phyloP scores from a whole-genome alignment of 768 basidiomycete species.

The Calvatia gigantea region DNA sequence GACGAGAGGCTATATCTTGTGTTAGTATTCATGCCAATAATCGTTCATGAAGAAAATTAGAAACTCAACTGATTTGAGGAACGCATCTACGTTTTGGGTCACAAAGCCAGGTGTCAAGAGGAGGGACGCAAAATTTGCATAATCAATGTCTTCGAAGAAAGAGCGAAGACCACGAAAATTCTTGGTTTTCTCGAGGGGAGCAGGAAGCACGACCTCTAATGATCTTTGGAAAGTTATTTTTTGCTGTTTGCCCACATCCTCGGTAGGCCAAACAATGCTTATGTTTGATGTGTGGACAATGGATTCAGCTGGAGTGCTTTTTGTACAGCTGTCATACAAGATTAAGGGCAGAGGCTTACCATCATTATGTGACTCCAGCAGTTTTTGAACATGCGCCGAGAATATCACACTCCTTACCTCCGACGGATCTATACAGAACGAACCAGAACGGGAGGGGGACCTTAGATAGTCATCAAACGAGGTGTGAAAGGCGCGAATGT shows the following conservation, averaged over 20 bases:
- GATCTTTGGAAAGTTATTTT: not conserved
- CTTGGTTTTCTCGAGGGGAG: not conserved
- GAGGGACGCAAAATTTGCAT: not conserved
- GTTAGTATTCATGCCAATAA: not conserved
- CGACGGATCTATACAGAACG: not conserved
- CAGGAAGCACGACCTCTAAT: not conserved
- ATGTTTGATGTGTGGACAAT: not conserved
- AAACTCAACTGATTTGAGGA: not conserved
- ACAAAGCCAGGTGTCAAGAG: not conserved
- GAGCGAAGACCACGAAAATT: not conserved
- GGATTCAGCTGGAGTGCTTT: not conserved
- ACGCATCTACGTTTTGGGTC: not conserved
- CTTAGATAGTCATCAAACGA: not conserved
- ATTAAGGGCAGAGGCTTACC: not conserved
- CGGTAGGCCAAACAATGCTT: not conserved
- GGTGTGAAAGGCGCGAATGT: not conserved
- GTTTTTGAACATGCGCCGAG: not conserved
- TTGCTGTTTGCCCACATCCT: not conserved
- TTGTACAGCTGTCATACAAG: not conserved
- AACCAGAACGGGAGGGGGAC: not conserved
- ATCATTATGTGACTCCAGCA: not conserved
- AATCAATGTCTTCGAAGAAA: not conserved
- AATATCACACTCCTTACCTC: not conserved
- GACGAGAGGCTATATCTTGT: not conserved
- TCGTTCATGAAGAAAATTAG: not conserved